phyloP scores from a whole-genome alignment of 257 asterid species.

The Nicotiana paniculata region DNA sequence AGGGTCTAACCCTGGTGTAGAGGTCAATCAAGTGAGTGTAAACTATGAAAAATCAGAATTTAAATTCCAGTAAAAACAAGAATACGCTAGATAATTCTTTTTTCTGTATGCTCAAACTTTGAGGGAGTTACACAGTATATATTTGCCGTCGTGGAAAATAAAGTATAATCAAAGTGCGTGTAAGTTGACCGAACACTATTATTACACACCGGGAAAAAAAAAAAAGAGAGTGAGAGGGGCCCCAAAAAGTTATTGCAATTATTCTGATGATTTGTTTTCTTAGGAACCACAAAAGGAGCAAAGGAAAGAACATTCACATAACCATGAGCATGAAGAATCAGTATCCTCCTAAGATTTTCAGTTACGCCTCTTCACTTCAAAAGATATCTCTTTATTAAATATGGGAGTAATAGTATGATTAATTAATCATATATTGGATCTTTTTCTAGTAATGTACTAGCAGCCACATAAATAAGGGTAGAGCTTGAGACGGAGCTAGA shows the following conservation, averaged over 20 bases:
- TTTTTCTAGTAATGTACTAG: too few species aligned
- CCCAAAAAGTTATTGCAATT: conserved; percentile 19
- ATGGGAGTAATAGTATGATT: too few species aligned
- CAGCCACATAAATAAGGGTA: too few species aligned
- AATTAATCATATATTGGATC: too few species aligned
- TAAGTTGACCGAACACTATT: too few species aligned
- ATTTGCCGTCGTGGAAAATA: too few species aligned
- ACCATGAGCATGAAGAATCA: conserved; percentile 2
- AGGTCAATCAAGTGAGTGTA: neutral
- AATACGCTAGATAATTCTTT: too few species aligned
- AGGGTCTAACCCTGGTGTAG: neutral
- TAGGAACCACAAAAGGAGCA: conserved; percentile 49
- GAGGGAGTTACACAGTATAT: too few species aligned
- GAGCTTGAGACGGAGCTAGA: too few species aligned
- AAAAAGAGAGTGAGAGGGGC: neutral
- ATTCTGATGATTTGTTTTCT: conserved; percentile 29
- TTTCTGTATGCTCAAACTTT: too few species aligned
- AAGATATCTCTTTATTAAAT: neutral
- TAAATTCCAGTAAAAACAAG: too few species aligned
- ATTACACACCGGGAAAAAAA: neutral
- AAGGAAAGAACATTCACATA: conserved; percentile 14
- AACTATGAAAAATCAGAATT: neutral
- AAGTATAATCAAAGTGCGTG: too few species aligned
- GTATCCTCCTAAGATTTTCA: conserved; percentile 3
- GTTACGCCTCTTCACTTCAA: neutral